These are phyloP conservation scores for Globisporangium cederbergense DNA, from an alignment of 352 stramenopile species.

Conservation along the genomic window DNA sequence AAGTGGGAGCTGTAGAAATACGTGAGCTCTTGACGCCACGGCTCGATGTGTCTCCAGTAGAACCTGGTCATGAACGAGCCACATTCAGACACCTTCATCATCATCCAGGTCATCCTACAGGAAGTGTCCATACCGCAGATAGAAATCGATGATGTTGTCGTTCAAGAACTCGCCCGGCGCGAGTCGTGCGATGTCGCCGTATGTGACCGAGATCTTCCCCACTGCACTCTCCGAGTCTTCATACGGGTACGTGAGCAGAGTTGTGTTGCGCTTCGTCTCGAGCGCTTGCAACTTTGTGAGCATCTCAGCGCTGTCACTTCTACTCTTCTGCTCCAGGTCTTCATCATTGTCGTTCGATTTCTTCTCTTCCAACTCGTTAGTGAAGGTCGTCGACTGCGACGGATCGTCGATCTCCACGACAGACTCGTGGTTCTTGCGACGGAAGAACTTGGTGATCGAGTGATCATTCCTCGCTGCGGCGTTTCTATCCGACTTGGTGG, in stretches of 20 bases:
- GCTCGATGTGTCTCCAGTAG: constrained; percentile 60
- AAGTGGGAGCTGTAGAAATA: constrained; percentile 97
- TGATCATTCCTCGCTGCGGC: constrained; percentile 1
- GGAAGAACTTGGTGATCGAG: constrained; percentile 16
- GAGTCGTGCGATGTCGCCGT: constrained; percentile 87
- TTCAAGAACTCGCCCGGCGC: constrained; percentile 92
- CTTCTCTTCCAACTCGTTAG: not conserved
- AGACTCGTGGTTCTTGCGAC: not conserved
- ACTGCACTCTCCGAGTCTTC: constrained; percentile 34
- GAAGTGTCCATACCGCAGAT: constrained; percentile 60
- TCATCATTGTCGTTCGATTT: not conserved
- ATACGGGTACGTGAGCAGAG: constrained; percentile 61
- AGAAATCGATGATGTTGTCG: constrained; percentile 92
- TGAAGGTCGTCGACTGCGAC: not conserved
- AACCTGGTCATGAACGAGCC: constrained; percentile 31
- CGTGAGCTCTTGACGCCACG: constrained; percentile 56
- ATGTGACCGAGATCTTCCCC: constrained; percentile 67
- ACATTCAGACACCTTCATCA: not conserved
- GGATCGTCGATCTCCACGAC: constrained; percentile 19
- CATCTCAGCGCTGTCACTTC: not conserved
- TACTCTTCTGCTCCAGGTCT: not conserved
- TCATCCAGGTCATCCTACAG: not conserved
- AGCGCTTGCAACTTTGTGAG: constrained; percentile 4
- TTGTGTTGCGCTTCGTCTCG: constrained; percentile 1
- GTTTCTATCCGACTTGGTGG: not conserved